Base-by-base conservation (phyloP, 2,329 filamentous ascomycete genomes). In the Aciculosporium take region DNA sequence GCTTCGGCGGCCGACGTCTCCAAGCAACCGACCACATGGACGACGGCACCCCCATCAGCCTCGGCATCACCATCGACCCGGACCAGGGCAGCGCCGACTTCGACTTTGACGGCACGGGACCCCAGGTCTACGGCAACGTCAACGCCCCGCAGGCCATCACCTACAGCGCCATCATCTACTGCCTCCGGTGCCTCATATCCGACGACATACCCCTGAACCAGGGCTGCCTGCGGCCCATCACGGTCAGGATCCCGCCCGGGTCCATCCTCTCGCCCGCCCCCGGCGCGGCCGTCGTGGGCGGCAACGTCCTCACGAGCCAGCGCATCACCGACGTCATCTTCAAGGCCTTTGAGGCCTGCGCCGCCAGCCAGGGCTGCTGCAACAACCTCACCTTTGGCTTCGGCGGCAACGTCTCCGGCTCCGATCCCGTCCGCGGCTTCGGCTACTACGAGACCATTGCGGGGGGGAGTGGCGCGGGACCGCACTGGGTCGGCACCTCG, bases 381-480 rank as follows among this genome's bases (percentile, higher is more conserved):
- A 89, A 89, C 59, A 91, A 89, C 53, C 68, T 91, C 7, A 89
- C 84, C 0, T 89, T 91, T 52, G 84, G 83, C 39, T 85, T 86
- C 52, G 80, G 64, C 7, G 64, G 64, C 7, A 66, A 65, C 40
- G 50, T 62, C 28, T 56, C 53, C 1, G 61, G 62, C 5, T 47
- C 58, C 32, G 49, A 59, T 25, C 56, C 57, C 3, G 49, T 66
- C 18, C 60, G 58, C 36, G 64, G 64, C 15, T 67, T 67, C 42
- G 64, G 64, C 12, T 67, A 66, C 51, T 67, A 67, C 54, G 84
- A 89, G 60, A 89, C 84, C 1, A 67, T 67, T 47, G 64, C 64
- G 4, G 64, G 64, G 6, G 84, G 84, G 1, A 77, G 72, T 36
- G 84, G 84, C 20, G 84, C 84, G 0, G 83, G 83, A 0, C 71